Conservation (phyloP, 805 yeast species). For the Schizosaccharomyces osmophilus region DNA sequence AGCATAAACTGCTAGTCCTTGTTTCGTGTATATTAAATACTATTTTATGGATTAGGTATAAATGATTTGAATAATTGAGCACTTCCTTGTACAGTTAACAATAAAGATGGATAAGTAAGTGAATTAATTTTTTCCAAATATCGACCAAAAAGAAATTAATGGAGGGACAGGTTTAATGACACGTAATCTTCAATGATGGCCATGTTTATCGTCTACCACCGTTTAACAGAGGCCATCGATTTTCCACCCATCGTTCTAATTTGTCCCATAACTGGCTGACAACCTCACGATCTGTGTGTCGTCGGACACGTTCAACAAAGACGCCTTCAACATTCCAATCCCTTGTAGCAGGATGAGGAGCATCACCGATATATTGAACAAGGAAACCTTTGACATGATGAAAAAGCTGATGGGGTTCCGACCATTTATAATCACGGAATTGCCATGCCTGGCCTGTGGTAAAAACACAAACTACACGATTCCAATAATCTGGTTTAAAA, state of each 20-base stretch:
- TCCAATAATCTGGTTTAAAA: slow-evolving; percentile 94
- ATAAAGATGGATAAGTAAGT: background rate
- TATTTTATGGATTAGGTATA: too few species aligned
- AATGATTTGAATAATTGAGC: too few species aligned
- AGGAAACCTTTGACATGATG: slow-evolving; percentile 67
- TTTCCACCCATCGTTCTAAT: slow-evolving; percentile 44
- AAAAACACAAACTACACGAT: slow-evolving; percentile 79
- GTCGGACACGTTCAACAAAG: slow-evolving; percentile 38
- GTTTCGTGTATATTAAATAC: too few species aligned
- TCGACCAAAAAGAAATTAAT: background rate
- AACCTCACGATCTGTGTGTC: slow-evolving; percentile 66
- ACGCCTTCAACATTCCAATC: slow-evolving; percentile 78
- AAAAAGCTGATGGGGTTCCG: slow-evolving; percentile 55
- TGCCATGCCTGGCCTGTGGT: slow-evolving; percentile 98
- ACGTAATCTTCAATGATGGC: background rate
- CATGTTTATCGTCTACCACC: background rate
- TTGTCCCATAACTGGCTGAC: slow-evolving; percentile 67
- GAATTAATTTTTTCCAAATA: background rate
- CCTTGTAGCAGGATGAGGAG: slow-evolving; percentile 44
- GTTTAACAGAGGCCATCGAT: background rate
- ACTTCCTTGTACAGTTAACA: too few species aligned
- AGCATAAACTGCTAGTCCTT: background rate
- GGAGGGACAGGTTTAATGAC: background rate
- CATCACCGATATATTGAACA: slow-evolving; percentile 52
- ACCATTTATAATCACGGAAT: slow-evolving; percentile 64